A percentile compares a stretch with the other conserved stretches of the same genome.
phyloP scores from a whole-genome alignment of 352 stramenopile genomes.

The Phytophthora sojae region DNA sequence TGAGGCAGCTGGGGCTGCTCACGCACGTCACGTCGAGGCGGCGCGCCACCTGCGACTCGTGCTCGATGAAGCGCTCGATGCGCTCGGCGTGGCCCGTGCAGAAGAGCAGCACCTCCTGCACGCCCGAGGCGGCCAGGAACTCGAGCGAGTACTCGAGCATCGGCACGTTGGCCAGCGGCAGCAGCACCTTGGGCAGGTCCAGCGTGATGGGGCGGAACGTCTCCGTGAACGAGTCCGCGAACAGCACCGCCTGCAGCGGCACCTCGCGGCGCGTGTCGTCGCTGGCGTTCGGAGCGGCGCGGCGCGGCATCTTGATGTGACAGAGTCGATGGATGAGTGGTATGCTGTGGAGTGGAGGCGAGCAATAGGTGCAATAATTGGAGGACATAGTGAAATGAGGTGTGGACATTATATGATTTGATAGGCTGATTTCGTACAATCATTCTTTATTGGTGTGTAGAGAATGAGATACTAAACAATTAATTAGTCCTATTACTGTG shows the following conservation, averaged over 20 bases:
- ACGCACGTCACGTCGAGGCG: constrained; percentile 76
- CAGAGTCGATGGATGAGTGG: background rate
- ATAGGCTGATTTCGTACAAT: no score
- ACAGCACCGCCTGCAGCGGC: constrained; percentile 96
- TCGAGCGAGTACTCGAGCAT: constrained; percentile 98
- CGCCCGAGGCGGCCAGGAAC: constrained; percentile 94
- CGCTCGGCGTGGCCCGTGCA: constrained; percentile 89
- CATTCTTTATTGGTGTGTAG: no score
- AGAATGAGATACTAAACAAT: no score
- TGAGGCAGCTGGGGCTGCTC: constrained; percentile 86
- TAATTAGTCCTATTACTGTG: no score
- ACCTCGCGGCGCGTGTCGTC: constrained; percentile 91
- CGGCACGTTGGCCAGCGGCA: constrained; percentile 96
- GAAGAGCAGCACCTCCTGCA: constrained; percentile 97
- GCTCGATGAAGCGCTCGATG: constrained; percentile 88
- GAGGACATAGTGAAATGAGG: no score
- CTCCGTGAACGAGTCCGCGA: constrained; percentile 95
- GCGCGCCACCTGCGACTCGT: constrained; percentile 59
- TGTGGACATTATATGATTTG: no score
- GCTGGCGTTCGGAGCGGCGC: constrained; percentile 27
- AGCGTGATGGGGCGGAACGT: constrained; percentile 94
- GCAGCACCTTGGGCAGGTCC: constrained; percentile 93
- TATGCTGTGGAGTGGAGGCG: background rate
- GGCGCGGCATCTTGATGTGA: constrained; percentile 13
- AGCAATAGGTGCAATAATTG: no score